These are phyloP conservation scores for Exophiala oligosperma DNA, from an alignment of 2,329 filamentous ascomycete genomes.

Conservation along the genomic window DNA sequence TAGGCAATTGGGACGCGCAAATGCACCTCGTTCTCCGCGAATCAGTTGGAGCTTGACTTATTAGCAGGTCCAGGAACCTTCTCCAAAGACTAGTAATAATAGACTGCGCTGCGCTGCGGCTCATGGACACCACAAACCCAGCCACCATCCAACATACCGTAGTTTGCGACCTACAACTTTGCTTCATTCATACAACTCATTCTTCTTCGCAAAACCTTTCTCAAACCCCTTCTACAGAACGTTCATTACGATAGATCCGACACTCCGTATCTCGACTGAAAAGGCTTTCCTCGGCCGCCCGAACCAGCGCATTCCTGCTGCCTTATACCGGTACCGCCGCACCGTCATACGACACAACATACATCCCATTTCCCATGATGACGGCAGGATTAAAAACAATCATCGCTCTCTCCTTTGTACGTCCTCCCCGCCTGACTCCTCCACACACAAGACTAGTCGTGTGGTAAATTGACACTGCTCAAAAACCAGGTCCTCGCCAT, in stretches of 20 bases:
- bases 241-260: neutral
- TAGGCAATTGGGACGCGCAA: constrained; percentile 1
- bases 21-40: neutral
- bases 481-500: constrained; percentile 76
- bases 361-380: constrained; percentile 37
- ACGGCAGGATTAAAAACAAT: constrained; percentile 97
- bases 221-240: neutral
- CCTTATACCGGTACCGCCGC: neutral
- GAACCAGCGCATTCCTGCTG: neutral
- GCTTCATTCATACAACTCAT: neutral
- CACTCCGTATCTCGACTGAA: neutral
- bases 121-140: neutral
- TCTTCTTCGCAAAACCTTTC: neutral
- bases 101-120: too few relatives aligned
- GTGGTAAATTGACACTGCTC: too few relatives aligned
- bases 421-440: constrained; percentile 30
- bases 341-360: neutral
- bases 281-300: neutral
- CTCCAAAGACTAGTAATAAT: neutral
- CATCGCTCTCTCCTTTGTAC: constrained; percentile 94
- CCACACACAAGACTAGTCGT: too few relatives aligned
- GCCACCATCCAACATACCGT: neutral
- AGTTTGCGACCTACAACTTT: too few relatives aligned
- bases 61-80: neutral
- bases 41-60: neutral